Percentiles rank a stretch among this genome's conserved stretches.
Evolutionary conservation across 106 monocot genomes (phyloP).

Genomic region (Xerophyta viscosa): DNA sequence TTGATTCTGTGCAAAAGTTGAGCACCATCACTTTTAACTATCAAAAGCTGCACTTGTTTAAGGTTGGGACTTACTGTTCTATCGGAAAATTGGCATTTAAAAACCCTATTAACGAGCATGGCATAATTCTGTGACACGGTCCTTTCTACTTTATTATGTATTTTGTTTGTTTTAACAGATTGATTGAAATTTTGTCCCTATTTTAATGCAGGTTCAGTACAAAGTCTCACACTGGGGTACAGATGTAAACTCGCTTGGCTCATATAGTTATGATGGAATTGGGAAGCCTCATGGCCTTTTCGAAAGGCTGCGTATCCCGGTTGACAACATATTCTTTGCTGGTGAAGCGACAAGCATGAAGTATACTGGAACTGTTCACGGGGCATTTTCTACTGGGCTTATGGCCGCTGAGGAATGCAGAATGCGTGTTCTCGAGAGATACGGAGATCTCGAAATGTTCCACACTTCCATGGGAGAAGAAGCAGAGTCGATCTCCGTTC

Average conservation of each 20-base stretch:
- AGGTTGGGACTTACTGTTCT: too few relatives aligned
- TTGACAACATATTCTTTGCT: conserved; percentile 96
- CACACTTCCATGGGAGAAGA: conserved; percentile 52
- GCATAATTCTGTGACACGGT: background rate
- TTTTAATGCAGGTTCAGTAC: conserved; percentile 69
- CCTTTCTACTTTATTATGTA: background rate
- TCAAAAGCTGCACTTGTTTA: too few relatives aligned
- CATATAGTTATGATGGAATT: conserved; percentile 75
- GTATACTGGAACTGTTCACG: conserved; percentile 85
- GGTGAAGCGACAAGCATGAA: conserved; percentile 87
- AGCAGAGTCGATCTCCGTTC: conserved; percentile 30
- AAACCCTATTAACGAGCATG: too few relatives aligned
- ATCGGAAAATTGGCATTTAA: too few relatives aligned
- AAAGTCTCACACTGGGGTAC: conserved; percentile 93
- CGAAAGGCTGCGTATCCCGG: conserved; percentile 84
- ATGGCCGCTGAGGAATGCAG: conserved; percentile 93
- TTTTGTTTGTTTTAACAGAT: background rate
- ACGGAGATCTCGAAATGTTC: conserved; percentile 44
- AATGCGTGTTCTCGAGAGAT: conserved; percentile 62
- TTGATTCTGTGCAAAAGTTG: too few relatives aligned
- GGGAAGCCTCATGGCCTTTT: conserved; percentile 55
- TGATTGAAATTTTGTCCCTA: background rate
- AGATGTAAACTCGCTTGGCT: conserved; percentile 68
- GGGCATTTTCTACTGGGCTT: conserved; percentile 79
- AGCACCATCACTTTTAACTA: too few relatives aligned